Evolutionary conservation across 1,284 basidiomycete genomes (phyloP).

Genomic region (Xerocomus minutiporus): DNA sequence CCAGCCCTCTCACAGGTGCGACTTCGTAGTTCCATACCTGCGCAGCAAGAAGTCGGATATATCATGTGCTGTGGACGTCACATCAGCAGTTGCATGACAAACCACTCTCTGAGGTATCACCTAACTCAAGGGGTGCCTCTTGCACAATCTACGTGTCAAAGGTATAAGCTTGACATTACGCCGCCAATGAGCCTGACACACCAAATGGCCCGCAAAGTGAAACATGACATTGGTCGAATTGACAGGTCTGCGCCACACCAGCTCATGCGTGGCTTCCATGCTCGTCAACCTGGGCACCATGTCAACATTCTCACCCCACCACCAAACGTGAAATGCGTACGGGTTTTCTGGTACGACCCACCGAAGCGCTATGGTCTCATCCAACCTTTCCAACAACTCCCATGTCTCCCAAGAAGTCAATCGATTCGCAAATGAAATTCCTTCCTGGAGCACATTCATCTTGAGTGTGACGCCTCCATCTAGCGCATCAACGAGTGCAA

Average conservation of each 20-base stretch:
- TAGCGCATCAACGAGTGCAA: slow-evolving; percentile 45
- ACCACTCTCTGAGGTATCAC: slow-evolving; percentile 17
- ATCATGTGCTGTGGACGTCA: slow-evolving; percentile 17
- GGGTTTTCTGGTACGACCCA: slow-evolving; percentile 57
- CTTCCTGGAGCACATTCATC: slow-evolving; percentile 58
- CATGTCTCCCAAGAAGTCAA: slow-evolving; percentile 42
- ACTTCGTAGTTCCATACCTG: slow-evolving; percentile 6
- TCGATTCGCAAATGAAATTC: slow-evolving; percentile 48
- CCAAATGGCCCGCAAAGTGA: slow-evolving; percentile 54
- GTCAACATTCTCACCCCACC: slow-evolving; percentile 1
- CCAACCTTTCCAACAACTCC: slow-evolving; percentile 42
- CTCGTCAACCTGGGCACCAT: slow-evolving; percentile 33
- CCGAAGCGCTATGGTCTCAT: slow-evolving; percentile 44
- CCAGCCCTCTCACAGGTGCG: not conserved
- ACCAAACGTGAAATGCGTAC: slow-evolving; percentile 20
- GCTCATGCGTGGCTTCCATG: slow-evolving; percentile 37
- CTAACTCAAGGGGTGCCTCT: slow-evolving; percentile 41
- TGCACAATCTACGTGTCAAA: slow-evolving; percentile 38
- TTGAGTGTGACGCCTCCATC: slow-evolving; percentile 50
- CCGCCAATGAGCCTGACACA: slow-evolving; percentile 29
- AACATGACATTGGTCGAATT: slow-evolving; percentile 61
- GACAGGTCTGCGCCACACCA: slow-evolving; percentile 46
- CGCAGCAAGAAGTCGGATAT: slow-evolving; percentile 24
- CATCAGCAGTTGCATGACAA: not conserved
- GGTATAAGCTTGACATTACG: not conserved